A percentile compares a stretch with the other conserved stretches of the same genome.
Evolutionary conservation across 495 filamentous ascomycete genomes (phyloP).

Genomic region (Penicillium waksmanii): DNA sequence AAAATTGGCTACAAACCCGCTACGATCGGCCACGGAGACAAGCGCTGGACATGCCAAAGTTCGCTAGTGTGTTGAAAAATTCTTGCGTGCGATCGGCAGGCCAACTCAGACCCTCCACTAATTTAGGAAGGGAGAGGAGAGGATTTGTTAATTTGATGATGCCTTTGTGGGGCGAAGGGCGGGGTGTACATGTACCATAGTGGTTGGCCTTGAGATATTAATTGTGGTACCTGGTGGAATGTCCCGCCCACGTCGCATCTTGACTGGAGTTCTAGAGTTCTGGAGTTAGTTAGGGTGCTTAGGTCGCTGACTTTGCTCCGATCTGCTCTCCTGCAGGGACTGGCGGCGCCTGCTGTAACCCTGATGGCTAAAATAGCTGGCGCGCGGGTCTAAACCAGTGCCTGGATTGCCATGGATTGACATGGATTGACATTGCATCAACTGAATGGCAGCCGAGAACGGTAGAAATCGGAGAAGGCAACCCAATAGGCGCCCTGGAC

Average conservation of each 20-base stretch:
- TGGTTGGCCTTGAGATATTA: no score
- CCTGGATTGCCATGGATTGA: neutral
- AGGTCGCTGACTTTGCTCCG: neutral
- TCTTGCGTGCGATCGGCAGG: constrained; percentile 5
- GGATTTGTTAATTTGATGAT: constrained; percentile 3
- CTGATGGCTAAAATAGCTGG: neutral
- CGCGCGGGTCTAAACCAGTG: neutral
- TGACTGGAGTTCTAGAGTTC: neutral
- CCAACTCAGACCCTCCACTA: constrained; percentile 1
- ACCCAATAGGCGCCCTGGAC: neutral
- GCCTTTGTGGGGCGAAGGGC: neutral
- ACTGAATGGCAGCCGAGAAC: neutral
- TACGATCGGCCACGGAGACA: constrained; percentile 1
- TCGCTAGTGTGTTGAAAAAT: neutral
- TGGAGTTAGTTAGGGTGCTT: neutral
- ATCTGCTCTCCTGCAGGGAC: neutral
- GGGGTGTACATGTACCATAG: neutral
- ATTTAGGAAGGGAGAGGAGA: neutral
- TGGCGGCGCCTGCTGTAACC: neutral
- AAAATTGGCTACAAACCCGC: neutral
- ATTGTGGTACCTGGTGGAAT: neutral
- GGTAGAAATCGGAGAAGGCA: neutral
- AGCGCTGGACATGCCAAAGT: constrained; percentile 1
- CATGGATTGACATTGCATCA: neutral
- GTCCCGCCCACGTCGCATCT: constrained; percentile 1